Evolutionary conservation across 345 rosid species (phyloP).

Genomic region (Eutrema heterophyllum): DNA sequence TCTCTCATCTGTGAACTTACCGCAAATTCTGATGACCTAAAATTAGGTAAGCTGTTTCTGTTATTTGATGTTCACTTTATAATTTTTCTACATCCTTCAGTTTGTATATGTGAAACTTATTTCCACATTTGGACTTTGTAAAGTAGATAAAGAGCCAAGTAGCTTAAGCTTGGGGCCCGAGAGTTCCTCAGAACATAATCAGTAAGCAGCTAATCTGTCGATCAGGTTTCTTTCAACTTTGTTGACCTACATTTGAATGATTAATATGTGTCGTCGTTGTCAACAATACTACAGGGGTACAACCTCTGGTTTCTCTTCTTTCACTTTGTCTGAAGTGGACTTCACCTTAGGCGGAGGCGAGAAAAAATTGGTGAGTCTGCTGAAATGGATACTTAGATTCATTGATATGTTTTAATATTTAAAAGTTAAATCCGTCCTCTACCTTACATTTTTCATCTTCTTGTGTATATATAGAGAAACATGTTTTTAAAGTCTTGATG

Average conservation of each 20-base stretch:
- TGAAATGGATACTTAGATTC: conserved; percentile 7
- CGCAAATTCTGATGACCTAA: conserved; percentile 48
- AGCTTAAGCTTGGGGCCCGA: conserved; percentile 39
- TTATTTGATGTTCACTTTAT: conserved; percentile 12
- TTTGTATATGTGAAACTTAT: conserved; percentile 16
- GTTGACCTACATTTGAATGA: conserved; percentile 14
- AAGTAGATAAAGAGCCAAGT: conserved; percentile 42
- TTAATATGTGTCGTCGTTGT: conserved; percentile 17
- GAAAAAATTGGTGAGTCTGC: conserved; percentile 58
- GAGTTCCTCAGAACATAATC: conserved; percentile 38
- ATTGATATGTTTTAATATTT: conserved; percentile 6
- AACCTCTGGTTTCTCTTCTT: conserved; percentile 40
- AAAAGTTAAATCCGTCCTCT: neutral
- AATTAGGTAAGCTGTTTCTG: conserved; percentile 45
- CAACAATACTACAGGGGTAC: conserved; percentile 46
- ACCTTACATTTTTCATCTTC: neutral
- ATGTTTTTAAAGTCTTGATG: neutral
- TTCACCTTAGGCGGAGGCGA: conserved; percentile 59
- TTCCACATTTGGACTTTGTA: conserved; percentile 16
- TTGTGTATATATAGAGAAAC: conserved; percentile 7
- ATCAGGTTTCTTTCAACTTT: conserved; percentile 17
- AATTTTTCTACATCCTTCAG: neutral
- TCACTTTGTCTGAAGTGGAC: conserved; percentile 67
- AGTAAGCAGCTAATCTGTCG: conserved; percentile 24
- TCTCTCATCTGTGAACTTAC: conserved; percentile 77